Conservation (phyloP, 2,329 filamentous ascomycete species). For the Dactylellina drechsleri region DNA sequence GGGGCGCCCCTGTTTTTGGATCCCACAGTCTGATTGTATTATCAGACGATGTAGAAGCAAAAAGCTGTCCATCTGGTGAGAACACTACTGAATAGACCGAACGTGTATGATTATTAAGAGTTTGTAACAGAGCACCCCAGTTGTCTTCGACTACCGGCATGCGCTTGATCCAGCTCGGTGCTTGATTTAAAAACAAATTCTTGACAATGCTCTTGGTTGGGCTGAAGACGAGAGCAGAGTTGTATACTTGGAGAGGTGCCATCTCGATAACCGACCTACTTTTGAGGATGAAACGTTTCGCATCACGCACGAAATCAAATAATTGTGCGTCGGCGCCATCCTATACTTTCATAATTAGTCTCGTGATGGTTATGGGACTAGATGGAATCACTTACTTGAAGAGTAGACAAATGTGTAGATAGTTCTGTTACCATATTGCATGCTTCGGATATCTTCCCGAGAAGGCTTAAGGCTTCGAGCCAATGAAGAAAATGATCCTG, state of each 20-base stretch:
- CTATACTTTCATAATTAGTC: background rate
- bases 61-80: background rate
- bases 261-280: conserved; percentile 3
- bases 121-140: background rate
- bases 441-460: conserved; percentile 56
- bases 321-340: background rate
- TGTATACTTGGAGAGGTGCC: conserved; percentile 30
- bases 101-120: background rate
- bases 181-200: background rate
- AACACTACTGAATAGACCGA: background rate
- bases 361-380: background rate
- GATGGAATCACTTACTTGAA: background rate
- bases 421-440: conserved; percentile 33
- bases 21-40: background rate
- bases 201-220: conserved; percentile 18
- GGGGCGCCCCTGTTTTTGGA: background rate
- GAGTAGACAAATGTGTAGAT: too few relatives aligned
- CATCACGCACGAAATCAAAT: conserved; percentile 12
- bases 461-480: conserved; percentile 61
- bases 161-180: background rate
- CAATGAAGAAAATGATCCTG: conserved; percentile 60
- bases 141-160: background rate
- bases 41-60: background rate
- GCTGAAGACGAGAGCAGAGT: conserved; percentile 15
- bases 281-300: conserved; percentile 27